Evolutionary conservation across 148 eudicot genomes (phyloP), one percentile per base, ranked within the genome.

Genomic region (Spergularia marina): DNA sequence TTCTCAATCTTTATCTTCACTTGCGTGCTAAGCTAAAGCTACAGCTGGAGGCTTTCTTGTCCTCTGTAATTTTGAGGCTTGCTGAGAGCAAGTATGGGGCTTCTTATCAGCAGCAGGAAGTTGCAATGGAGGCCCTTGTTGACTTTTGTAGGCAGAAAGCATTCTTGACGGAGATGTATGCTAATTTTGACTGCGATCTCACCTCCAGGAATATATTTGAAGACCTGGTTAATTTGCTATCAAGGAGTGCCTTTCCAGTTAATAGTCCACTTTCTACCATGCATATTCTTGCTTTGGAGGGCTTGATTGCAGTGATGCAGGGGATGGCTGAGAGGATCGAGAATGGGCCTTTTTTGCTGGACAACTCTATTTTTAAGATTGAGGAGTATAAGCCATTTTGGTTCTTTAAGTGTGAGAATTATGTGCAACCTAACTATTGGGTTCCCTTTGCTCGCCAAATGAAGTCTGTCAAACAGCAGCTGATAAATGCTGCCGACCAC

Each of bases 41-140:
- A 54, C 98, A 94, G 79, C 82, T 91, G 51, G 97, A 94, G 86
- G 93, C 98, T 72, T 94, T 94, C 81, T 86, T 94, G 77, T 83
- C 92, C 41, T 87, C 87, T 82, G 96, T 94, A 79, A 77, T 94
- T 64, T 79, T 91, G 84, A 89, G 92, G 81, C 84, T 90, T 77
- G 91, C 96, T 69, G 89, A 89, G 76, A 94, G 89, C 83, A 86
- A 87, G 82, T 84, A 89, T 79, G 97, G 93, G 69, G 90, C 94
- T 82, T 89, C 91, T 71, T 91, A 92, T 77, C 97, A 90, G 79
- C 98, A 89, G 76, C 93, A 94, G 81, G 97, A 94, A 80, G 97
- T 94, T 80, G 97, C 94, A 55, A 90, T 94, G 98, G 98, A 94
- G 81, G 89, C 98, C 71, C 91, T 94, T 78, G 95, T 91, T 84